Conservation (phyloP, 208 protist genomes). For the Blechomonas ayalai region DNA sequence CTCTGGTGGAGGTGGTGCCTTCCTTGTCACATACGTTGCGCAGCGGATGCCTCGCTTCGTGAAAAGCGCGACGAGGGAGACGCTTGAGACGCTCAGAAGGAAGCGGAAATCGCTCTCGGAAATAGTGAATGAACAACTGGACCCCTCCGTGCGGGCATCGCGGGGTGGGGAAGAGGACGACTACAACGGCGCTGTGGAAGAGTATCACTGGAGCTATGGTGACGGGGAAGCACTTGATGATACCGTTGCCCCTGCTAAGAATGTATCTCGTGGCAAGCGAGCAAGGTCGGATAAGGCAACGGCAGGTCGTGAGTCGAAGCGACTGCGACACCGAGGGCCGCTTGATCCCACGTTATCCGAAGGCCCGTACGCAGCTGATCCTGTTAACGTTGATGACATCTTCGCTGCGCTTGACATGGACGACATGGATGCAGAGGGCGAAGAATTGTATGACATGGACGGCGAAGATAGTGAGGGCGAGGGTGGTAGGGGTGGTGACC, state of each 20-base stretch:
- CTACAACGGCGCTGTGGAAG: slow-evolving; percentile 16
- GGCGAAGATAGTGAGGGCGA: slow-evolving; percentile 14
- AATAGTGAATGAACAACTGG: slow-evolving; percentile 60
- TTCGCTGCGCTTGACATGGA: slow-evolving; percentile 74
- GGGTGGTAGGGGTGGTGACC: not conserved
- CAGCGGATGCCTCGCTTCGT: slow-evolving; percentile 29
- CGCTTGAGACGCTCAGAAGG: slow-evolving; percentile 5
- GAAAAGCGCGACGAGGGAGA: slow-evolving; percentile 3
- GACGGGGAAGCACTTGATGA: not conserved
- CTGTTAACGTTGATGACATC: slow-evolving; percentile 58
- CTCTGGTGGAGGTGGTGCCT: no score
- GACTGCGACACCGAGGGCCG: slow-evolving; percentile 66
- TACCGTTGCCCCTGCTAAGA: slow-evolving; percentile 4
- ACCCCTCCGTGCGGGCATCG: slow-evolving; percentile 1
- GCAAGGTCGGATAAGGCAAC: not conserved
- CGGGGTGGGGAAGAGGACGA: not conserved
- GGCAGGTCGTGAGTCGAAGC: not conserved
- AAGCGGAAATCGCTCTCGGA: slow-evolving; percentile 59
- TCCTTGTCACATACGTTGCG: no score
- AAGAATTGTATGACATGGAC: slow-evolving; percentile 11
- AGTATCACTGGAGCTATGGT: slow-evolving; percentile 24
- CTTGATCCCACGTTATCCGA: slow-evolving; percentile 49
- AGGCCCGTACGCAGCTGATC: slow-evolving; percentile 55
- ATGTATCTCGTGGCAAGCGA: not conserved
- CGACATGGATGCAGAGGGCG: slow-evolving; percentile 55